Evolutionary conservation across 2,329 filamentous ascomycete species (phyloP).

Genomic region (Fusarium humuli): DNA sequence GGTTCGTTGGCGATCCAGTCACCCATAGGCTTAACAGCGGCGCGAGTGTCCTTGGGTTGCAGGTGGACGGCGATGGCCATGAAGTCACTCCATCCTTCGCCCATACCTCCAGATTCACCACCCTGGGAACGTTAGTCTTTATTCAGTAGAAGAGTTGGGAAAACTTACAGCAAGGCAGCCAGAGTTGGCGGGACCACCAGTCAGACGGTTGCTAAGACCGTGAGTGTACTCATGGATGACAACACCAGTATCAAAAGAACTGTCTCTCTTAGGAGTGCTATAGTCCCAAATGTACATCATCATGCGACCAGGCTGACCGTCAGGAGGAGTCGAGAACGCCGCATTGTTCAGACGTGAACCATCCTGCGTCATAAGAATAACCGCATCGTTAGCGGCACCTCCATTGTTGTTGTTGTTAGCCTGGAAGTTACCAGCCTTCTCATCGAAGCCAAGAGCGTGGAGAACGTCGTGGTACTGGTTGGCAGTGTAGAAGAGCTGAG

Average conservation of each 20-base stretch:
- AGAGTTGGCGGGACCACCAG: constrained; percentile 66
- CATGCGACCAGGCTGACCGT: constrained; percentile 66
- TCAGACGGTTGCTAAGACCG: constrained; percentile 64
- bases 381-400: constrained; percentile 63
- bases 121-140: constrained; percentile 24
- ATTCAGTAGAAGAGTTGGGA: fast-evolving
- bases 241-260: constrained; percentile 69
- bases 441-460: constrained; percentile 67
- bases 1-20: constrained; percentile 60
- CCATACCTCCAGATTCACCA: constrained; percentile 66
- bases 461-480: constrained; percentile 71
- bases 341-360: constrained; percentile 66
- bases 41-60: constrained; percentile 59
- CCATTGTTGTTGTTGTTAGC: constrained; percentile 66
- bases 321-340: constrained; percentile 66
- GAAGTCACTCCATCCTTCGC: constrained; percentile 69
- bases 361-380: constrained; percentile 69
- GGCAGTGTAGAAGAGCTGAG: constrained; percentile 70
- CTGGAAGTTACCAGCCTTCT: constrained; percentile 70
- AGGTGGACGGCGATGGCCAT: constrained; percentile 63
- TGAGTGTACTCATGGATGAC: constrained; percentile 71
- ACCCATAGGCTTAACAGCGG: constrained; percentile 61
- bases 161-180: constrained; percentile 54
- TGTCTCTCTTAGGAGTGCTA: constrained; percentile 62
- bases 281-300: constrained; percentile 68